Percentiles rank a stretch among this genome's conserved stretches.
phyloP scores from a whole-genome alignment of 2,329 filamentous ascomycete species.

The Claviceps maximensis region DNA sequence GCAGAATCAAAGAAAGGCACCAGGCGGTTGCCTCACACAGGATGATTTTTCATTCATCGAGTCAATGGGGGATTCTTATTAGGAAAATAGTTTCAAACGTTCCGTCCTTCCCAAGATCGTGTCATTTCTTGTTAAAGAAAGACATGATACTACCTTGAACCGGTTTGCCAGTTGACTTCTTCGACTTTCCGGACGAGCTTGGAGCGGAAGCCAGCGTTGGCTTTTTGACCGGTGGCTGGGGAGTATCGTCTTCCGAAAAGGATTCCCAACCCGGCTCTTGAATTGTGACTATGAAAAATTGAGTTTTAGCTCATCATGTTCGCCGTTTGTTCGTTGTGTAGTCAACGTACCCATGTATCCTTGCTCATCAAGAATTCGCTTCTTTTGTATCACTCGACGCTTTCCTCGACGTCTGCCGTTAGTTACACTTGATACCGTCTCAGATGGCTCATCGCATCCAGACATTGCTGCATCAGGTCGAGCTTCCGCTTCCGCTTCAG shows the following conservation, averaged over 20 bases:
- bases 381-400: conserved; percentile 76
- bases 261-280: conserved; percentile 82
- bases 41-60: not conserved
- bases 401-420: conserved; percentile 59
- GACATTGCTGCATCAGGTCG: conserved; percentile 19
- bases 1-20: not conserved
- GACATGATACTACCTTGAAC: conserved; percentile 78
- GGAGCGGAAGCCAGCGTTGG: conserved; percentile 32
- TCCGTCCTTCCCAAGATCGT: not conserved
- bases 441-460: conserved; percentile 31
- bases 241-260: conserved; percentile 78
- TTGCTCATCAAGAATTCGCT: conserved; percentile 73
- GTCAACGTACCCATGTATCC: conserved; percentile 65
- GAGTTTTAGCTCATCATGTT: not conserved
- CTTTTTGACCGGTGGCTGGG: conserved; percentile 35
- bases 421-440: conserved; percentile 38
- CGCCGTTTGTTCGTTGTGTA: not conserved
- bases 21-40: not conserved
- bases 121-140: conserved; percentile 73
- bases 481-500: conserved; percentile 20
- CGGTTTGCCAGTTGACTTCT: conserved; percentile 43
- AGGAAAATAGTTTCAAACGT: not conserved
- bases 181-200: conserved; percentile 36
- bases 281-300: conserved; percentile 54
- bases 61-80: not conserved